phyloP scores from a whole-genome alignment of 208 protist genomes.

The Acanthamoeba divionensis region DNA sequence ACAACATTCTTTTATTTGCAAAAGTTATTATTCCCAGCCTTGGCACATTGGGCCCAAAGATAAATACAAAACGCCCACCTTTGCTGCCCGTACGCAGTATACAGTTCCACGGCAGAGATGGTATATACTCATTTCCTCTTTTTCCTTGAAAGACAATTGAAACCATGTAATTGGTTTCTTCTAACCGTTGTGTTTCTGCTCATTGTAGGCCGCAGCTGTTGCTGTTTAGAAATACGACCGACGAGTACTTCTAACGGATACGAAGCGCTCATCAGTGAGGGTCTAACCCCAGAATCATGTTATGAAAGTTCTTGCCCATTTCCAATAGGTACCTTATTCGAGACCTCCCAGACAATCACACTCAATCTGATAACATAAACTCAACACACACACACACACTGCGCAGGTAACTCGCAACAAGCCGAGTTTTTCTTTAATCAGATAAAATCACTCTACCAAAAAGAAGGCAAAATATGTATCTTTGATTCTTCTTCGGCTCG shows the following conservation, averaged over 20 bases:
- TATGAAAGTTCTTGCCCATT: background rate
- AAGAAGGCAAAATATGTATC: constrained; percentile 28
- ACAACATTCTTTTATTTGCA: too few species aligned
- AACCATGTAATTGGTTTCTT: background rate
- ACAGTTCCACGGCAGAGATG: constrained; percentile 9
- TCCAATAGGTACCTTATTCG: background rate
- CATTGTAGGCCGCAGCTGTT: constrained; percentile 29
- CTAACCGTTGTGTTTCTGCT: background rate
- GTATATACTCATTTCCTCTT: background rate
- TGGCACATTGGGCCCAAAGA: too few species aligned
- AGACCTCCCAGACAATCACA: background rate
- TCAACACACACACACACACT: background rate
- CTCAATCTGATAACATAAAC: background rate
- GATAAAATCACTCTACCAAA: constrained; percentile 6
- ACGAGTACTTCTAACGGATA: background rate
- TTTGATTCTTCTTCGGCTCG: background rate
- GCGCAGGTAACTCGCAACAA: background rate
- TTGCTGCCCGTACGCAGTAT: background rate
- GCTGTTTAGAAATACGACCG: background rate
- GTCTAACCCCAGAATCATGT: background rate
- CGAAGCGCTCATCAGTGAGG: constrained; percentile 26
- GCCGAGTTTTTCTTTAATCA: constrained; percentile 5
- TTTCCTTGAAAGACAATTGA: background rate
- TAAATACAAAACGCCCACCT: background rate
- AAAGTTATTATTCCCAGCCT: too few species aligned